These are phyloP conservation scores for Kokia cookei DNA, from an alignment of 441 rosid species.

Conservation along the genomic window DNA sequence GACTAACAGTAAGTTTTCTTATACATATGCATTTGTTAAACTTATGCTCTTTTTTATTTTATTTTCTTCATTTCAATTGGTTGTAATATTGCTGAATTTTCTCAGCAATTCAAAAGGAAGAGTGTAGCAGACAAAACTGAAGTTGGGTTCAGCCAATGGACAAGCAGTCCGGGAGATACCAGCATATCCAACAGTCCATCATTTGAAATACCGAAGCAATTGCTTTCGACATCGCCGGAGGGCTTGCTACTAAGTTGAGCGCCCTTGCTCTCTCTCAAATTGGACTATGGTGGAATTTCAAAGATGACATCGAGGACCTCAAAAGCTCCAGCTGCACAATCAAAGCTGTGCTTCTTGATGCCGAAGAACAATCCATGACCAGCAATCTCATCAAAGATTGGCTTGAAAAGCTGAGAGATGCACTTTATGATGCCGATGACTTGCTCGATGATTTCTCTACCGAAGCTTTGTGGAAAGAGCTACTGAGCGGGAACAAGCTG, in stretches of 20 bases:
- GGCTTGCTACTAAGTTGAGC: too few species aligned
- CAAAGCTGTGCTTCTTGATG: not conserved
- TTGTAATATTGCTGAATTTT: not conserved
- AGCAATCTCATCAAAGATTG: not conserved
- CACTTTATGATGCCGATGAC: not conserved
- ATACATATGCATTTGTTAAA: not conserved
- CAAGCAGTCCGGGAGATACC: slow-evolving; percentile 38
- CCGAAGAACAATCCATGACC: not conserved
- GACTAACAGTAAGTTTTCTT: not conserved
- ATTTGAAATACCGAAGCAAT: too few species aligned
- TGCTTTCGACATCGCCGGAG: too few species aligned
- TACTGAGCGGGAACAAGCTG: too few species aligned
- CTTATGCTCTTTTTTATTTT: not conserved
- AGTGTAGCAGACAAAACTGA: slow-evolving; percentile 32
- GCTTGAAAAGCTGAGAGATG: not conserved
- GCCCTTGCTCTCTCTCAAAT: too few species aligned
- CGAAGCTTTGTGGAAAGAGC: not conserved
- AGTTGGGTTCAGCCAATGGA: slow-evolving; percentile 34
- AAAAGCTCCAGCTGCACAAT: not conserved
- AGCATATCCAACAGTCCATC: slow-evolving; percentile 39
- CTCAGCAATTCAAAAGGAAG: slow-evolving; percentile 60
- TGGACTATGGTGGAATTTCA: too few species aligned
- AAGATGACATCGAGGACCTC: not conserved
- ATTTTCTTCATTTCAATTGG: not conserved
- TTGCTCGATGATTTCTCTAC: not conserved